Conservation (phyloP, 345 rosid genomes). For the Dipteronia dyeriana region DNA sequence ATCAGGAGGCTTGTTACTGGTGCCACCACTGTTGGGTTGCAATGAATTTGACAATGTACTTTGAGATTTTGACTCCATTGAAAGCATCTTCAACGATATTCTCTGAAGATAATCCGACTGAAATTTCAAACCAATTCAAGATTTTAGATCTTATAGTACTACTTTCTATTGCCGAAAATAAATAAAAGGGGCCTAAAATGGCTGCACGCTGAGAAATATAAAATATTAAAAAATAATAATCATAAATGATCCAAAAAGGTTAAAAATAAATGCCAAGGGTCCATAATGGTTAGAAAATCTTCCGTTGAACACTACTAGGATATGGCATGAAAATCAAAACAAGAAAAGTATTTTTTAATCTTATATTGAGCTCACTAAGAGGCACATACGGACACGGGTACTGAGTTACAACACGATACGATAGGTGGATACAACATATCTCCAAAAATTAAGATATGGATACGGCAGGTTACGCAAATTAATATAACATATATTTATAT, state of each 20-base stretch:
- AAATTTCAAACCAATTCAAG: constrained; percentile 22
- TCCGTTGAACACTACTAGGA: not conserved
- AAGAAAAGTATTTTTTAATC: not conserved
- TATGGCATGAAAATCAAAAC: not conserved
- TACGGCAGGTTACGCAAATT: too few relatives aligned
- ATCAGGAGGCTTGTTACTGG: constrained; percentile 52
- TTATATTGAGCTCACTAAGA: too few relatives aligned
- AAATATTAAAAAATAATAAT: not conserved
- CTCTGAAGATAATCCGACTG: constrained; percentile 82
- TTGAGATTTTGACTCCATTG: constrained; percentile 79
- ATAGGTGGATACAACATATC: too few relatives aligned
- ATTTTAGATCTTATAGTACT: not conserved
- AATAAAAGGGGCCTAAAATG: not conserved
- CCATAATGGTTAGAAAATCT: not conserved
- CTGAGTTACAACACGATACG: too few relatives aligned
- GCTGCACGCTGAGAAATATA: not conserved
- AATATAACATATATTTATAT: too few relatives aligned
- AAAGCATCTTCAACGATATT: constrained; percentile 85
- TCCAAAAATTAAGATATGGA: too few relatives aligned
- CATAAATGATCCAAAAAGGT: not conserved
- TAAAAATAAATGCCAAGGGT: not conserved
- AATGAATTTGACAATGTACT: constrained; percentile 40
- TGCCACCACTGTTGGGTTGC: constrained; percentile 42
- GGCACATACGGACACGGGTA: too few relatives aligned
- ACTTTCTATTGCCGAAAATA: not conserved